Evolutionary conservation across 148 eudicot species (phyloP), one percentile per base, ranked within the genome.

Genomic region (Diospyros lotus): DNA sequence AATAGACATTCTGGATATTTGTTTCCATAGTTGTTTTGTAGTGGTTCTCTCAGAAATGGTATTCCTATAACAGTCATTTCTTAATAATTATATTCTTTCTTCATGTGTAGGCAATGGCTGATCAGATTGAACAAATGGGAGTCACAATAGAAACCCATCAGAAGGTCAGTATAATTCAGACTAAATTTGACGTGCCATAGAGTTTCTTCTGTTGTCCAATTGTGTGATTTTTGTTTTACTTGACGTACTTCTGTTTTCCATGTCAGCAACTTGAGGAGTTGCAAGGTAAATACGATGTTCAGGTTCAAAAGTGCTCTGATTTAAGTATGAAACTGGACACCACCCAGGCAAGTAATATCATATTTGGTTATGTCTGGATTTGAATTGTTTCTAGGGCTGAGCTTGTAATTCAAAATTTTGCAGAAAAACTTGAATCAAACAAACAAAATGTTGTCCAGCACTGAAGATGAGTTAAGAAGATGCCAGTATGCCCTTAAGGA

Each of bases 41-140:
- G 12, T 71, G 64, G 44, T n/a, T 43, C 17, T 58, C 40, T 44
- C 28, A 28, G 28, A 28, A 43, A 45, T 6, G 12, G 5, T 60
- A 59, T 50, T 9, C 1, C 1, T 73, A 7, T 50, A 38, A 18
- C 11, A 9, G 45, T 55, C 39, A 15, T 5, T 50, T 28, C 42
- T 64, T 51, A 2, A 40, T 13, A 17, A 9, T 1, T 11, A 45
- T 73, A 4, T 48, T 74, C 4, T 5, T 50, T 66, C 64, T 38
- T 43, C 41, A 28, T 78, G 45, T 73, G 15, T 73, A 92, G 97
- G 87, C 92, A 73, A 92, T 92, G 97, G 80, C 89, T 6, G 97
- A 92, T 73, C 90, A 89, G 80, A 89, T 92, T 79, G 92, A 89
- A 78, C 94, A 86, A 72, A 88, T 92, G 94, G 92, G 89, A 53